Base-by-base conservation (phyloP, 768 basidiomycete species). In the Suillus lakei region DNA sequence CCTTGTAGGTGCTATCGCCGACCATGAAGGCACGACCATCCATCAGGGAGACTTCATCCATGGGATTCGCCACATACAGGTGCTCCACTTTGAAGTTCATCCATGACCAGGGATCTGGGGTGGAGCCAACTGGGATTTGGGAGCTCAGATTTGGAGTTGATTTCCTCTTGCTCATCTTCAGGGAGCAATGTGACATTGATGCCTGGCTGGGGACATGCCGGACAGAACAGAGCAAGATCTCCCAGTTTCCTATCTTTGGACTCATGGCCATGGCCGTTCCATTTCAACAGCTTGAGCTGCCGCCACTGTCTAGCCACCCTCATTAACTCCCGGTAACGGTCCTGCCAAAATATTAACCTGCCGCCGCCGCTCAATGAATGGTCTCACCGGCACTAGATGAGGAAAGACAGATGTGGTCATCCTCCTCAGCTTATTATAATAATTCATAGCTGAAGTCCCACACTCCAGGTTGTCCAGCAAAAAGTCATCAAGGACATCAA, bases 131-230 rank as follows among this genome's bases (percentile, higher is more conserved):
- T 13, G 1, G n/a, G n/a, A 1, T 5, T 46, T 12, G 21, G 10
- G 3, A 46, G n/a, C 1, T 46, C 10, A 12, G n/a, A 23, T n/a
- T 46, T 0, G 1, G 10, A 12, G n/a, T 23, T 23, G n/a, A 5
- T n/a, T 12, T 46, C n/a, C n/a, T 23, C n/a, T 46, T n/a, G n/a
- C 10, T 5, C 2, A 5, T 46, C n/a, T 12, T 46, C 44, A 46
- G 10, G 10, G 9, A n/a, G 70, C 70, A 46, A 23, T 23, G 44
- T 46, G 3, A 46, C n/a, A 46, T 46, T 46, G 12, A 46, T 46
- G n/a, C 44, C 44, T 46, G 44, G 10, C 44, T 44, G 44, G 4
- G 10, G 44, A n/a, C 44, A 44, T 44, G 46, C 46, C 1, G 13
- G 32, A 26, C 64, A 65, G 16, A 39, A 36, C 18, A 65, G 44